A percentile compares a stretch with the other conserved stretches of the same genome.
Conservation (phyloP, 208 protist species). For the Leishmania aethiopica region DNA sequence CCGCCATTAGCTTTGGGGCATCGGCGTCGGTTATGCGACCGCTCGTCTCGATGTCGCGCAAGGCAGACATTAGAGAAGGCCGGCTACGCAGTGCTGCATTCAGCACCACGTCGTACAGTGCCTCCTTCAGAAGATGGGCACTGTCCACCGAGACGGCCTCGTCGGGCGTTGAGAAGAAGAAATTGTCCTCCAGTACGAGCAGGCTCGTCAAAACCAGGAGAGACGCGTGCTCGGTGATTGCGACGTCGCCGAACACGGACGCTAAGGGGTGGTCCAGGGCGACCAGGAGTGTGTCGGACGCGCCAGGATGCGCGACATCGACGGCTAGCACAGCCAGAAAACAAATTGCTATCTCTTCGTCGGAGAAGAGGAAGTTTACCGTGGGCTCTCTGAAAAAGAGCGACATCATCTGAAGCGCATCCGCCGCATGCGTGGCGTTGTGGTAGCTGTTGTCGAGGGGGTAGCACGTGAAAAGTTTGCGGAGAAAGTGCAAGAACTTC, state of each 20-base stretch:
- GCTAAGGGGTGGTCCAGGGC: constrained; percentile 71
- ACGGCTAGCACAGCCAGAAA: constrained; percentile 75
- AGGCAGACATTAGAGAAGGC: constrained; percentile 38
- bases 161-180: constrained; percentile 39
- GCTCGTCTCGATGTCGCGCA: constrained; percentile 36
- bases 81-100: constrained; percentile 36
- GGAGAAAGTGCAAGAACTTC: constrained; percentile 75
- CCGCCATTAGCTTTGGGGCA: constrained; percentile 47
- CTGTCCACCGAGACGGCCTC: constrained; percentile 24
- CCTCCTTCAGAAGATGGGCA: constrained; percentile 52
- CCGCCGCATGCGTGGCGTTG: constrained; percentile 79
- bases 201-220: constrained; percentile 56
- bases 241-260: constrained; percentile 74
- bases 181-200: constrained; percentile 54
- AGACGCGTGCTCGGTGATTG: constrained; percentile 48
- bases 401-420: constrained; percentile 85
- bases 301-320: constrained; percentile 83
- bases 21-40: constrained; percentile 47
- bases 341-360: constrained; percentile 83
- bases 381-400: constrained; percentile 77
- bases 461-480: constrained; percentile 60
- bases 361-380: constrained; percentile 75
- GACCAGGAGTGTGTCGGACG: constrained; percentile 72
- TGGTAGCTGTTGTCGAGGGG: constrained; percentile 73
- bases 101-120: constrained; percentile 57